A percentile compares a stretch with the other conserved stretches of the same genome.
phyloP scores from a whole-genome alignment of 345 rosid species.

The Populus simonii region DNA sequence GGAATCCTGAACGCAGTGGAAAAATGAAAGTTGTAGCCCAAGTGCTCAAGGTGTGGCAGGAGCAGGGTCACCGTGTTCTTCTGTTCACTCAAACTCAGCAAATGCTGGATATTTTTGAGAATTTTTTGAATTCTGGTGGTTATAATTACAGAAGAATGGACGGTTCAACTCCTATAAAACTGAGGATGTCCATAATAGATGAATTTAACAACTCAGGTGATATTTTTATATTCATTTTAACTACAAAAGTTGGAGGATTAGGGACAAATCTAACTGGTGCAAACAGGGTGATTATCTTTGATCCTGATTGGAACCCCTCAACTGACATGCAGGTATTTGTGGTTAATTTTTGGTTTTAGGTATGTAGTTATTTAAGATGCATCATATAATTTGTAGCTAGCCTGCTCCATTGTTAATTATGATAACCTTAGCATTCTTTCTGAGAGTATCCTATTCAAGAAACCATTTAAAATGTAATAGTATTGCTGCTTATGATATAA shows the following conservation, averaged over 20 bases:
- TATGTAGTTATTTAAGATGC: conserved; percentile 4
- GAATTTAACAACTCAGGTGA: conserved; percentile 75
- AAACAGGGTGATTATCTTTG: conserved; percentile 89
- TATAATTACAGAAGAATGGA: conserved; percentile 93
- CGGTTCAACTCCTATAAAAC: conserved; percentile 81
- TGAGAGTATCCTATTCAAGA: not conserved
- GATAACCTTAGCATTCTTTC: not conserved
- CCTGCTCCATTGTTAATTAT: not conserved
- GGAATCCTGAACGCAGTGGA: conserved; percentile 89
- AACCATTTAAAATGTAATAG: not conserved
- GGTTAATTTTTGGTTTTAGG: not conserved
- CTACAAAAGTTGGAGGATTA: conserved; percentile 95
- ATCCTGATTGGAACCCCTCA: conserved; percentile 99
- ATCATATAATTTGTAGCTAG: not conserved
- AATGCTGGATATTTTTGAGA: conserved; percentile 95
- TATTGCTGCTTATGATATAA: not conserved
- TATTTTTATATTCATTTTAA: conserved; percentile 76
- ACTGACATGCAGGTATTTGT: conserved; percentile 84
- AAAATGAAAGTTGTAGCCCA: conserved; percentile 87
- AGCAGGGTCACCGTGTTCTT: conserved; percentile 92
- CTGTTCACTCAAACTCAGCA: conserved; percentile 92
- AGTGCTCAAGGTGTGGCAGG: conserved; percentile 83
- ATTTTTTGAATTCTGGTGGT: conserved; percentile 55
- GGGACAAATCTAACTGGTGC: conserved; percentile 97
- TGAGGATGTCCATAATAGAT: conserved; percentile 95